Evolutionary conservation across 75 land plant species (phyloP).

Genomic region (Pseudotsuga menziesii): DNA sequence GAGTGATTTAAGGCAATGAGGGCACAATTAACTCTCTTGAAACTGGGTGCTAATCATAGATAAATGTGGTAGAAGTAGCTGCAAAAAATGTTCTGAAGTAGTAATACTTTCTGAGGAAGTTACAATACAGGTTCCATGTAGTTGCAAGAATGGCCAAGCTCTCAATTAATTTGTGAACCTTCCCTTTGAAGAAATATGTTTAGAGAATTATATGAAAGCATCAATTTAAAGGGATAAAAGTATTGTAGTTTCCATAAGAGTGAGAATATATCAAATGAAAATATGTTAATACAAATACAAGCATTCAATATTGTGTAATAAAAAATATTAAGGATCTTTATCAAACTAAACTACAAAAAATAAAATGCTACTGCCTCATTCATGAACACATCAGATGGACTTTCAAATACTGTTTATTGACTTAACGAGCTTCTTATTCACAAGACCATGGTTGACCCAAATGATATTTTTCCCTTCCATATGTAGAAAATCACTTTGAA

Average conservation of each 20-base stretch:
- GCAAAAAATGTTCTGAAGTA: not conserved
- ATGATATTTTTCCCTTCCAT: slow-evolving; percentile 62
- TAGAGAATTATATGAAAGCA: not conserved
- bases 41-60: not conserved
- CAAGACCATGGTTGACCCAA: slow-evolving; percentile 72
- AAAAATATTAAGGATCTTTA: too few species aligned
- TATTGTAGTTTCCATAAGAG: not conserved
- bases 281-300: not conserved
- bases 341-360: too few species aligned
- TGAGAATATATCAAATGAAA: not conserved
- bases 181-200: not conserved
- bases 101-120: not conserved
- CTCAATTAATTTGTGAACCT: not conserved
- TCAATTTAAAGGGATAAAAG: not conserved
- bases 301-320: not conserved
- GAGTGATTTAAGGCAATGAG: too few species aligned
- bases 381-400: slow-evolving; percentile 2
- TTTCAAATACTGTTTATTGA: slow-evolving; percentile 48
- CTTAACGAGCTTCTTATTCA: slow-evolving; percentile 53
- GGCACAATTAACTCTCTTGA: too few species aligned
- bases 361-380: not conserved
- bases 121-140: not conserved
- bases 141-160: not conserved
- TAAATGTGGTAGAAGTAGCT: not conserved
- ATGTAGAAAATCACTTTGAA: slow-evolving; percentile 43